Conservation (phyloP, 495 filamentous ascomycete species). For the Penicillium soppii region DNA sequence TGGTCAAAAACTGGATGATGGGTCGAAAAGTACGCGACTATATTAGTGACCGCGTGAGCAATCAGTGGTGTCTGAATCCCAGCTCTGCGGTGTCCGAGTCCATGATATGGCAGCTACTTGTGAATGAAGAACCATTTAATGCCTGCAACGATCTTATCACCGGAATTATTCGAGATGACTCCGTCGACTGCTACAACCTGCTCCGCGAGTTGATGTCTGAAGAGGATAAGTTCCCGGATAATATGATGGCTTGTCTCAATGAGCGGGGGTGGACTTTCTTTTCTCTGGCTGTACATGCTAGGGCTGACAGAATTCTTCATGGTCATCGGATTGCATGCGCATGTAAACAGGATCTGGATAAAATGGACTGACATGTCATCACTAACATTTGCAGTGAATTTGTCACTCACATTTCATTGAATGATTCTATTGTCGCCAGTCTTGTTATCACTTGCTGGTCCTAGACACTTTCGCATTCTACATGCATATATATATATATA, state of each 20-base stretch:
- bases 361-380: background rate
- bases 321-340: no score
- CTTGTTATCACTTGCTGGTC: no score
- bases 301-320: background rate
- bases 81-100: background rate
- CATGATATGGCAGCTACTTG: background rate
- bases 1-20: background rate
- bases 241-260: background rate
- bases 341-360: no score
- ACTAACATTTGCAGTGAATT: background rate
- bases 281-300: background rate
- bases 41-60: background rate
- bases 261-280: background rate
- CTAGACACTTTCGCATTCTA: no score
- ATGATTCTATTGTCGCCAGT: background rate
- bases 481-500: no score
- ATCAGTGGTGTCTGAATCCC: background rate
- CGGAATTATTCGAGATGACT: slow-evolving; percentile 5
- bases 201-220: background rate
- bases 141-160: slow-evolving; percentile 7
- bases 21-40: background rate
- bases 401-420: background rate
- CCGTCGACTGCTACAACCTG: slow-evolving; percentile 5
- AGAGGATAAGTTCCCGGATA: background rate
- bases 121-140: background rate